Evolutionary conservation across 2,329 filamentous ascomycete species (phyloP), one percentile per base, ranked within the genome.

Genomic region (Mycosphaerella sp.): DNA sequence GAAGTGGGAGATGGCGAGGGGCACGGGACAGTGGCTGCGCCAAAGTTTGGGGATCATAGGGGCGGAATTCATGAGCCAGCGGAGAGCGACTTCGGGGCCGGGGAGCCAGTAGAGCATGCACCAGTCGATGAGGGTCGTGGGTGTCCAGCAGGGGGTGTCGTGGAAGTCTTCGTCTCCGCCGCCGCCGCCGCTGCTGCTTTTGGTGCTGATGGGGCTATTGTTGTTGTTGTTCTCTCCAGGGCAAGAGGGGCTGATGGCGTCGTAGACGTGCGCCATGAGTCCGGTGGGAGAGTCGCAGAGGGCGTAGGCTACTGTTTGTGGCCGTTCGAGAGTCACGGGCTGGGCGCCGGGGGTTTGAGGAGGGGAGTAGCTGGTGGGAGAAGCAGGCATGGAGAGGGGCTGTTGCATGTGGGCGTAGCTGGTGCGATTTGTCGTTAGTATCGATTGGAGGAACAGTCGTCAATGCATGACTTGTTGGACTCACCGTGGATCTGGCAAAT

Each of bases 91-190:
- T 62, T 86, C 83, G 0, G 82, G 82, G 0, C 83, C 84, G 0
- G 84, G 83, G 0, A 87, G 68, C 84, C 84, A 87, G 21, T 82
- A 78, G 29, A 86, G 69, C 65, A 81, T 78, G 1, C 81, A 78
- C 62, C 84, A 72, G 14, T 80, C 81, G 54, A 87, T 73, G 23
- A 86, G 72, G 51, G 85, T 80, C 1, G 69, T 71, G 4, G 68
- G 66, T 4, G 66, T 65, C 71, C 71, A 74, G 14, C 14, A 17
- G 14, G 14, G 14, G 10, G 54, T 41, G 36, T 47, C 54, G 21
- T 48, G 53, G 50, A 46, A 43, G 34, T 17, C 39, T 23, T 31
- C 11, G 51, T 47, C 10, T 31, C 10, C 26, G 32, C 38, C 40
- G 14, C 31, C 32, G 14, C 17, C 32, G 17, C 6, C 40, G 26